Percentiles rank a stretch among this genome's conserved stretches.
Evolutionary conservation across 179 eudicot species (phyloP).

Genomic region (Beta lomatogona): DNA sequence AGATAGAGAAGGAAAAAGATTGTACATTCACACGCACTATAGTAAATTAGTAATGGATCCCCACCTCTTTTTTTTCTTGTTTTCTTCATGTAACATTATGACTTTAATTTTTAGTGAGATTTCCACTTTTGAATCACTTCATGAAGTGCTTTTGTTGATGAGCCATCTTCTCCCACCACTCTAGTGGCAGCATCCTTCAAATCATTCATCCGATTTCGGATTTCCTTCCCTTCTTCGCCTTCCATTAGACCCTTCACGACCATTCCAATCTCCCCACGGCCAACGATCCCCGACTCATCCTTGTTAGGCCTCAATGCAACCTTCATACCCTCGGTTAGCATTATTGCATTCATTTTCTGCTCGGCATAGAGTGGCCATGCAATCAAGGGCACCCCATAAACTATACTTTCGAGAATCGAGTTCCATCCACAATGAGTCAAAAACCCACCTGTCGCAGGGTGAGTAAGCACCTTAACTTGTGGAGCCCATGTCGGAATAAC

Average conservation of each 20-base stretch:
- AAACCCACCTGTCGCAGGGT: slow-evolving; percentile 52
- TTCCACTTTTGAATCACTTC: slow-evolving; percentile 53
- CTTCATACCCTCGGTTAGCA: slow-evolving; percentile 49
- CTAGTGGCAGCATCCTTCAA: slow-evolving; percentile 59
- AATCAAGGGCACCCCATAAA: slow-evolving; percentile 63
- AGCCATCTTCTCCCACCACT: slow-evolving; percentile 51
- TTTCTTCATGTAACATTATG: slow-evolving; percentile 6
- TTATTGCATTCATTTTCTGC: slow-evolving; percentile 64
- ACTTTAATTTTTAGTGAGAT: slow-evolving; percentile 11
- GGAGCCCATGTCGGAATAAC: slow-evolving; percentile 56
- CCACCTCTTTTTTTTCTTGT: background rate
- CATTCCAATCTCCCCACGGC: slow-evolving; percentile 46
- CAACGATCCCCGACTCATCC: slow-evolving; percentile 37
- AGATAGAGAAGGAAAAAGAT: background rate
- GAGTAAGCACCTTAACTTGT: slow-evolving; percentile 41
- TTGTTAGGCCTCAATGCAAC: slow-evolving; percentile 57
- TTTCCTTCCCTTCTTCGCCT: slow-evolving; percentile 62
- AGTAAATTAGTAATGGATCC: background rate
- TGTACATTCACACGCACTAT: slow-evolving; percentile 20
- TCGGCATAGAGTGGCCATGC: slow-evolving; percentile 89
- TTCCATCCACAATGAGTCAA: slow-evolving; percentile 67
- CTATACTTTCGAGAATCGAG: slow-evolving; percentile 48
- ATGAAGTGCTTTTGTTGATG: slow-evolving; percentile 47
- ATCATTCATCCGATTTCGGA: slow-evolving; percentile 44
- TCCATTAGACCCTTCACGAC: slow-evolving; percentile 60